phyloP scores from a whole-genome alignment of 352 stramenopile genomes.

The Phytophthora vignae region DNA sequence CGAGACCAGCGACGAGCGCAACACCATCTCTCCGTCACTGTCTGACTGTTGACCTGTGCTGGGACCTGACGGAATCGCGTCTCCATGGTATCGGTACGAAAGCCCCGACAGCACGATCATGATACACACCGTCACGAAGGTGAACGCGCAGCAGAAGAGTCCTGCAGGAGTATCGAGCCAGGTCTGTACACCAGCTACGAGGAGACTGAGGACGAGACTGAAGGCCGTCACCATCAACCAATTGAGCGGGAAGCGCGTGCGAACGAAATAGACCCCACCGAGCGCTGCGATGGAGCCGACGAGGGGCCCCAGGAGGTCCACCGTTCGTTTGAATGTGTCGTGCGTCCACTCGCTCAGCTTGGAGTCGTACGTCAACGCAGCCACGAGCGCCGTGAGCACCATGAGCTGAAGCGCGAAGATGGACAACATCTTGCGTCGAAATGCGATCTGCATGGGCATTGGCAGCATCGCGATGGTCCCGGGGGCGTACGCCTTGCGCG shows the following conservation, averaged over 20 bases:
- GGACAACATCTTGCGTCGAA: slow-evolving; percentile 56
- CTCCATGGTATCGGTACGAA: slow-evolving; percentile 32
- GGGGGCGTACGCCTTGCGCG: slow-evolving; percentile 28
- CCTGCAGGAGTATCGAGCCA: slow-evolving; percentile 54
- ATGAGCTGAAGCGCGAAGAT: slow-evolving; percentile 57
- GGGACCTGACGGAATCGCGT: slow-evolving; percentile 29
- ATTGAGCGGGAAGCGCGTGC: slow-evolving; percentile 54
- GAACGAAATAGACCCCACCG: slow-evolving; percentile 47
- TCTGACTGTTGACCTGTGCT: slow-evolving; percentile 18
- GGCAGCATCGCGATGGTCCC: slow-evolving; percentile 49
- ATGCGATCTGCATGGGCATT: slow-evolving; percentile 50
- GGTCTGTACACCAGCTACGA: slow-evolving; percentile 52
- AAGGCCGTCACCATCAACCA: slow-evolving; percentile 58
- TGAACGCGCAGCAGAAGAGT: slow-evolving; percentile 54
- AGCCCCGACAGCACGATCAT: slow-evolving; percentile 50
- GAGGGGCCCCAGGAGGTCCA: slow-evolving; percentile 38
- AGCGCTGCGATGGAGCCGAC: slow-evolving; percentile 40
- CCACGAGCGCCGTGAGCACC: slow-evolving; percentile 44
- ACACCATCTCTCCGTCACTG: slow-evolving; percentile 32
- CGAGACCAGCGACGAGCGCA: slow-evolving; percentile 41
- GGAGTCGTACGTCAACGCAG: slow-evolving; percentile 38
- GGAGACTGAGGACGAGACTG: slow-evolving; percentile 42
- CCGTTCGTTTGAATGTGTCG: slow-evolving; percentile 30
- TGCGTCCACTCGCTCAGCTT: slow-evolving; percentile 32
- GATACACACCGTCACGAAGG: slow-evolving; percentile 45